Evolutionary conservation across 2,329 filamentous ascomycete genomes (phyloP), one percentile per base, ranked within the genome.

Genomic region (Xenoacremonium recifei): DNA sequence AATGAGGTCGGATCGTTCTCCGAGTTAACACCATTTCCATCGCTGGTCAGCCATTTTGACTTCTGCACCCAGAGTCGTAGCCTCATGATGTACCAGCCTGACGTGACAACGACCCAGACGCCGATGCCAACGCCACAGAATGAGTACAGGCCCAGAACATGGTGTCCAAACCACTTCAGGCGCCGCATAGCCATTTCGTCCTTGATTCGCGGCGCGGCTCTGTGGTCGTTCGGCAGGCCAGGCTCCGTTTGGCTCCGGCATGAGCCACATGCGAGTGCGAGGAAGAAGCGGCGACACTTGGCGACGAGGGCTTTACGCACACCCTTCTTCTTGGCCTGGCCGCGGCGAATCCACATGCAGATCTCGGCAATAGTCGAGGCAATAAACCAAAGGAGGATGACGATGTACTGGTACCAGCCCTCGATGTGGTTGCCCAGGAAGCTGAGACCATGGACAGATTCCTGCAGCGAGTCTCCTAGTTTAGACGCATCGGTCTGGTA

Each of bases 1-100:
- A 47, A 44, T 2, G 45, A 38, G 4, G 45, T 47, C 12, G 40
- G 21, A 21, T 47, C 45, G 35, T 44, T 31, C 20, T 47, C 45
- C 4, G 41, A n/a, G 21, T 30, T 47, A 5, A 38, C 18, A 3
- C 45, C 38, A 2, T 37, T 10, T 4, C 41, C 25, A 10, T 47
- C 33, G 3, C 16, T 6, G 1, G 23, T n/a, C 30, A 47, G 15
- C 45, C 45, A 47, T 16, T 35, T 41, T 1, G 45, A 47, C 1
- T 33, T n/a, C 19, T 41, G 29, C 1, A 41, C 45, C 45, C 45
- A 47, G 2, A 17, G 4, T 13, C 37, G 35, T 10, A 47, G 45
- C 5, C 21, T 31, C 10, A 18, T 15, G 18, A 47, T 21, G 19
- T 44, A 44, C 15, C 23, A 19, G 6, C 34, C 45, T 10, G 45